Evolutionary conservation across 1,284 basidiomycete species (phyloP), one percentile per base, ranked within the genome.

Genomic region (Fomitopsis pinicola): DNA sequence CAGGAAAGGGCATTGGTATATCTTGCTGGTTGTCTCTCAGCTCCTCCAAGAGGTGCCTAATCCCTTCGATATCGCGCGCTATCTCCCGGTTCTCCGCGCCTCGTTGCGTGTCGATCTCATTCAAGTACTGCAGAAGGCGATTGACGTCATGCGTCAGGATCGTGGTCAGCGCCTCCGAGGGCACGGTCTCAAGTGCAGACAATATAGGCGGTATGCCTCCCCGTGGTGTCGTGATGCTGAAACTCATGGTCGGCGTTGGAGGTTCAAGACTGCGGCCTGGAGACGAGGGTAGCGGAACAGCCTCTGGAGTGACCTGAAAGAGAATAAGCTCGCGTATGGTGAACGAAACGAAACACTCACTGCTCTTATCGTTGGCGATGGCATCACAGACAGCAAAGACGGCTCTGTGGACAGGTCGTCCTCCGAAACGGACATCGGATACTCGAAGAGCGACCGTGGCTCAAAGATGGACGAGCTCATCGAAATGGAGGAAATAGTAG

Each of bases 221-320:
- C n/a, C 80, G 78, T 2, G 87, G 89, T 0, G 89, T 90, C 1
- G 81, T 82, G 26, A 89, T 66, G 60, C 85, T 89, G 60, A 89
- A 77, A 52, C 81, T 79, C 45, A 83, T 76, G 2, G 87, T 82
- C 8, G 77, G 74, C 1, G 73, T 72, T 2, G 76, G 73, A 69
- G 71, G 70, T 10, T 7, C 52, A 9, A 54, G 19, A 3, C 73
- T 64, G 2, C 75, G 71, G 4, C 73, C 66, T 19, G 75, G 73
- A 1, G 78, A 75, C 8, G 73, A 68, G 0, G 79, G 78, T 5
- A 78, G 72, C 17, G 78, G 75, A 36, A 80, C 67, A 6, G 61
- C 56, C 40, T 68, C 60, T 0, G 80, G 77, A 9, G 70, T 69
- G n/a, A 69, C 59, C 72, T 72, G 44, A 54, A 59, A 62, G 30